Evolutionary conservation across 1,284 basidiomycete species (phyloP), one percentile per base, ranked within the genome.

Genomic region (Paramarasmius palmivorus): DNA sequence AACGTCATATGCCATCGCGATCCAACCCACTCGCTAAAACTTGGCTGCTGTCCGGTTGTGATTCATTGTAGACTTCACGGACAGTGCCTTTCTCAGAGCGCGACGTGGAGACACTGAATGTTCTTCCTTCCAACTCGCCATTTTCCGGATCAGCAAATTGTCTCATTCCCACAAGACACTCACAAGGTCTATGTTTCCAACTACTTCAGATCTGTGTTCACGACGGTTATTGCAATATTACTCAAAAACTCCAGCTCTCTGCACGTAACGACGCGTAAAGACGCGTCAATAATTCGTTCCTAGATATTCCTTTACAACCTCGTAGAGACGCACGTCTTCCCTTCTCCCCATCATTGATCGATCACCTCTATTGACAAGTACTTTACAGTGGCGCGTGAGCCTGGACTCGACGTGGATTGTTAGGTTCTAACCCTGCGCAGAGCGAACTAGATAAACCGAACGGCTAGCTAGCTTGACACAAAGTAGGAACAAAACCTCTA

Each of bases 191-290:
- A 41, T 29, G 25, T 47, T 41, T 42, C 42, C 45, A 29, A 40
- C 42, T 41, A 9, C 34, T 44, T 29, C 41, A 38, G 41, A 15
- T 47, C 39, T 19, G 5, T 40, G n/a, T 41, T 26, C 12, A 22
- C n/a, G 25, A 7, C 42, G 14, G n/a, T 14, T n/a, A 37, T 46
- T 38, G 42, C 19, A 40, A 17, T 22, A 7, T 37, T 10, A 38
- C 10, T 14, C 14, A 23, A 23, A 42, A 10, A 9, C 25, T 19
- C 25, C 32, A 32, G 29, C 42, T 23, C 17, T 47, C 45, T 22
- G 19, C 49, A 50, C 52, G 49, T 57, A 57, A 53, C 41, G 48
- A 53, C 55, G 52, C 55, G 55, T 57, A 46, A 53, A 53, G 37
- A 57, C 55, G 55, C 55, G 55, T 53, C 52, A 29, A 53, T n/a